Conservation (phyloP, 2,329 filamentous ascomycete species). For the Colletotrichum viniferum region DNA sequence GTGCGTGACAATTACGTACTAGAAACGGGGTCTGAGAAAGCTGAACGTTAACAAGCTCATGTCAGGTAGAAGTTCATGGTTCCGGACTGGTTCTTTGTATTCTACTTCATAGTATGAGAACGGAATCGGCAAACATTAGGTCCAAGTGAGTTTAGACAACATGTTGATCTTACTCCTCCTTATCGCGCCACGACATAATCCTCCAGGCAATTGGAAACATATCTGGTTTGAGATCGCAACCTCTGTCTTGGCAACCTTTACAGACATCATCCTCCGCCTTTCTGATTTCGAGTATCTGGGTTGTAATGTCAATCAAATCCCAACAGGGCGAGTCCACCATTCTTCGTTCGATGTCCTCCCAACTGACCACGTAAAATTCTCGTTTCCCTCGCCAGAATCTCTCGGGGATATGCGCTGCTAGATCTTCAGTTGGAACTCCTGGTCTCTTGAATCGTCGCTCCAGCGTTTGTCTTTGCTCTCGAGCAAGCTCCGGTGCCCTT, state of each 20-base stretch:
- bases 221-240: neutral
- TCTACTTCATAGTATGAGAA: neutral
- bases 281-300: neutral
- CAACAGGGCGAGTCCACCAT: neutral
- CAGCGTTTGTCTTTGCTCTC: neutral
- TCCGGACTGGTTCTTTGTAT: rapidly evolving
- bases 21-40: neutral
- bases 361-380: neutral
- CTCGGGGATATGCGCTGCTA: neutral
- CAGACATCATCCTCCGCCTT: neutral
- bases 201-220: neutral
- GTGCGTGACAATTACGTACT: neutral
- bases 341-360: neutral
- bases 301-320: neutral
- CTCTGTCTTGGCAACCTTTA: neutral
- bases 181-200: neutral
- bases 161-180: neutral
- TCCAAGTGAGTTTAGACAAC: rapidly evolving
- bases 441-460: neutral
- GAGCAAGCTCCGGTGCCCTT: neutral
- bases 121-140: rapidly evolving
- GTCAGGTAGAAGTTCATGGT: neutral
- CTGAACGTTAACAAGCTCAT: neutral
- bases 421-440: neutral
- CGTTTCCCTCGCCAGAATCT: neutral